A percentile compares a stretch with the other conserved stretches of the same genome.
These are phyloP conservation scores for Zygnema cylindricum DNA, from an alignment of 139 green algal genomes.

Conservation along the genomic window DNA sequence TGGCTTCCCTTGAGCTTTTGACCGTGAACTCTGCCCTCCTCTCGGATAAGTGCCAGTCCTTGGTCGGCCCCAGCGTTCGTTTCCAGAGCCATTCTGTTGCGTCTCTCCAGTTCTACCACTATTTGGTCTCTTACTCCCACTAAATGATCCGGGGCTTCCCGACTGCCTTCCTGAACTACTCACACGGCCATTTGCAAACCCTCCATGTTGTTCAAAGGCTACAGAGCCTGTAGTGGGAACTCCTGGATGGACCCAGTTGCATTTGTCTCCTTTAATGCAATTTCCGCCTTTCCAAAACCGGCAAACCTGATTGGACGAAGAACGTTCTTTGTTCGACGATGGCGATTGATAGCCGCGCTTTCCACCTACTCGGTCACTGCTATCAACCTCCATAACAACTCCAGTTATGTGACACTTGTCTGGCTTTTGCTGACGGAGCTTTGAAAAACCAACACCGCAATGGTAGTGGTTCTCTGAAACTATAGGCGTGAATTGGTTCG, in stretches of 20 bases:
- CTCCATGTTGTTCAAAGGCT: background rate
- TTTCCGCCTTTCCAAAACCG: slow-evolving; percentile 28
- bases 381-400: background rate
- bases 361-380: background rate
- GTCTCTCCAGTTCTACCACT: background rate
- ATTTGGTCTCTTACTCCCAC: background rate
- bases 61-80: slow-evolving; percentile 20
- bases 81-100: background rate
- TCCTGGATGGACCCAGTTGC: slow-evolving; percentile 19
- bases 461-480: too few species aligned
- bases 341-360: background rate
- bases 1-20: background rate
- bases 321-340: background rate
- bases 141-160: slow-evolving; percentile 14
- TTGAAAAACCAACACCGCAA: too few species aligned
- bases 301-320: background rate
- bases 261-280: slow-evolving; percentile 36
- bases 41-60: background rate
- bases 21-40: slow-evolving; percentile 4
- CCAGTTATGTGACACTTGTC: too few species aligned
- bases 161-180: background rate
- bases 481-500: too few species aligned
- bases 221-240: background rate
- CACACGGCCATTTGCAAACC: background rate
- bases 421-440: too few species aligned